Conservation (phyloP, 169 alveolate genomes). For the Pseudocohnilembus persalinus region DNA sequence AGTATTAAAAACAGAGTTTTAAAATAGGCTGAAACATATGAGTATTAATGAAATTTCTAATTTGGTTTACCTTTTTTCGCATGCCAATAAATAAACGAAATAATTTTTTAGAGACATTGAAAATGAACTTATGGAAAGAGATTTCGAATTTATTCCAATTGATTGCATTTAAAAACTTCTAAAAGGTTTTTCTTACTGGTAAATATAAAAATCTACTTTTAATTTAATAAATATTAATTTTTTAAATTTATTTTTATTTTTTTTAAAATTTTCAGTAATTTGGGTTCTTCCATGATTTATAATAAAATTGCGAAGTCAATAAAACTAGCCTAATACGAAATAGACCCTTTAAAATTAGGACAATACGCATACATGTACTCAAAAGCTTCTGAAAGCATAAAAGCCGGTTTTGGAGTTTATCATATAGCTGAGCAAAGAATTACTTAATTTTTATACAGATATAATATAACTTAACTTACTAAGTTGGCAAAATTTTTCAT, state of each 20-base stretch:
- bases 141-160: conserved; percentile 8
- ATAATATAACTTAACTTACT: conserved; percentile 5
- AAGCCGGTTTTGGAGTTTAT: conserved; percentile 41
- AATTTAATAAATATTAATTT: no score
- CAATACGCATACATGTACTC: conserved; percentile 33
- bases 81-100: conserved; percentile 27
- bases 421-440: conserved; percentile 30
- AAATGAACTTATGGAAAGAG: conserved; percentile 43
- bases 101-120: conserved; percentile 38
- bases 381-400: conserved; percentile 35
- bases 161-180: conserved; percentile 24
- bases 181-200: conserved; percentile 39
- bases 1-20: conserved; percentile 2
- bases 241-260: no score
- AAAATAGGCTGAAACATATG: conserved; percentile 11
- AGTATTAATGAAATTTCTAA: conserved; percentile 31
- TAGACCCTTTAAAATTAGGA: conserved; percentile 38
- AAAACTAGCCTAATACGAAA: conserved; percentile 40
- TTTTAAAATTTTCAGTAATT: no score
- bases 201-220: no score
- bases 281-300: conserved; percentile 41
- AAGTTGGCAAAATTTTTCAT: conserved; percentile 31
- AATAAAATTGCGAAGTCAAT: conserved; percentile 30
- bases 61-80: conserved; percentile 31
- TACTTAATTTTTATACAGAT: conserved; percentile 5